These are phyloP conservation scores for Collybia mongolica DNA, from an alignment of 768 basidiomycete species.

Conservation along the genomic window DNA sequence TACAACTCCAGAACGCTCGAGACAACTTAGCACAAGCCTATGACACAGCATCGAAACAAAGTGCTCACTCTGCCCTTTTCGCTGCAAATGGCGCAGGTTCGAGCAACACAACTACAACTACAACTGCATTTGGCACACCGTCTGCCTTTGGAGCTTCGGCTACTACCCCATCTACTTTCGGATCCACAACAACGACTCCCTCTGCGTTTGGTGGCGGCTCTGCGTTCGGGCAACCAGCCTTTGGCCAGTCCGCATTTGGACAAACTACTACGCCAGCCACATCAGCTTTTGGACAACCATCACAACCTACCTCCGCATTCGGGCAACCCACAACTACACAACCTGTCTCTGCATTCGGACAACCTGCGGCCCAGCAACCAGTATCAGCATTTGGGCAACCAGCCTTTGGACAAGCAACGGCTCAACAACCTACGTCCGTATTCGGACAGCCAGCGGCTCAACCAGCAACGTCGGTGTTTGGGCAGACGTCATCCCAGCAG, in stretches of 20 bases:
- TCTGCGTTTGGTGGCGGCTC: conserved; percentile 26
- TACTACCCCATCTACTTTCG: conserved; percentile 26
- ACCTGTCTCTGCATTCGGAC: conserved; percentile 37
- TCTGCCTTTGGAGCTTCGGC: conserved; percentile 26
- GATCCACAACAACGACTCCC: conserved; percentile 15
- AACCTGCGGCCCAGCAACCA: conserved; percentile 23
- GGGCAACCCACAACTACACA: conserved; percentile 27
- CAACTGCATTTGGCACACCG: conserved; percentile 21
- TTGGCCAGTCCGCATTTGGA: conserved; percentile 36
- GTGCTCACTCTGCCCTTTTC: conserved; percentile 20
- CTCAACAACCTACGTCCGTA: conserved; percentile 25
- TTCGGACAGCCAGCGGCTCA: conserved; percentile 18
- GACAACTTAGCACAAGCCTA: conserved; percentile 48
- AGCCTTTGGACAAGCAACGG: conserved; percentile 14
- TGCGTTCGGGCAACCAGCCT: conserved; percentile 30
- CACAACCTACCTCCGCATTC: conserved; percentile 26
- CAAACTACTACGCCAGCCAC: conserved; percentile 25
- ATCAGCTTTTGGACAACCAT: conserved; percentile 24
- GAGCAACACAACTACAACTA: conserved; percentile 11
- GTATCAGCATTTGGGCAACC: conserved; percentile 22
- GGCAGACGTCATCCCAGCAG: conserved; percentile 18
- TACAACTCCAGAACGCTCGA: conserved; percentile 38
- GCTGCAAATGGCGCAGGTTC: conserved; percentile 17
- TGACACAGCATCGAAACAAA: conserved; percentile 50
- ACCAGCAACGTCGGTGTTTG: conserved; percentile 31